Conservation (phyloP, 2,329 filamentous ascomycete genomes). For the Aspergillus hiratsukae region DNA sequence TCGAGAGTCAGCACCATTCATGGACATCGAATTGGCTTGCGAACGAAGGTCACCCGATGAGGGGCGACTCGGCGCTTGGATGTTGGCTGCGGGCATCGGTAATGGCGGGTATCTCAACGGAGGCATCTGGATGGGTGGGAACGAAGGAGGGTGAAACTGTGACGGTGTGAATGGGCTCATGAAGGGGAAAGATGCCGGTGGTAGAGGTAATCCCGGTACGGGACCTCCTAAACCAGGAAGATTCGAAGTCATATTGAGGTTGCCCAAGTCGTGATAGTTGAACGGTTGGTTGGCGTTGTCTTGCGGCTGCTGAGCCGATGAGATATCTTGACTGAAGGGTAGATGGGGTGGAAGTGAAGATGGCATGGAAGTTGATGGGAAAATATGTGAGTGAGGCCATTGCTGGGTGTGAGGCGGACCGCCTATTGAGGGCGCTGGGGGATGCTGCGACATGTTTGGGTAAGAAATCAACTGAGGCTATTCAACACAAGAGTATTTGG, state of each 20-base stretch:
- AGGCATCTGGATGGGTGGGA: constrained; percentile 29
- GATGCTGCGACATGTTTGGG: constrained; percentile 46
- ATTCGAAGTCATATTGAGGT: constrained; percentile 24
- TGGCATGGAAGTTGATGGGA: constrained; percentile 16
- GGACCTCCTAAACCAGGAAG: constrained; percentile 27
- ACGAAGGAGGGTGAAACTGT: constrained; percentile 26
- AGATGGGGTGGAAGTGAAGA: constrained; percentile 25
- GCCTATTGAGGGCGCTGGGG: constrained; percentile 42
- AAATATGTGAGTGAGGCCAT: constrained; percentile 31
- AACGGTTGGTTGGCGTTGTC: constrained; percentile 9
- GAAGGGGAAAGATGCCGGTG: constrained; percentile 28
- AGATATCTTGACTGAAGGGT: constrained; percentile 21
- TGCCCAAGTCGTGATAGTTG: constrained; percentile 20
- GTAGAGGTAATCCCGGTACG: constrained; percentile 18
- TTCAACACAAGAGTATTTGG: not conserved
- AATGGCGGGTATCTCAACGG: constrained; percentile 19
- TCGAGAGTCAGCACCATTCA: constrained; percentile 9
- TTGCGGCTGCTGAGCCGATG: constrained; percentile 19
- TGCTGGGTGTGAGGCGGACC: constrained; percentile 32
- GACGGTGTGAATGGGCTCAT: constrained; percentile 31
- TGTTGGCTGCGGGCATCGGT: constrained; percentile 14
- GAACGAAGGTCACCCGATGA: constrained; percentile 8
- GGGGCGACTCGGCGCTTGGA: constrained; percentile 6
- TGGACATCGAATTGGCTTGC: constrained; percentile 7
- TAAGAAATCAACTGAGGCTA: not conserved